Conservation (phyloP, 1,139 yeast genomes). For the Geotrichum europaeum region DNA sequence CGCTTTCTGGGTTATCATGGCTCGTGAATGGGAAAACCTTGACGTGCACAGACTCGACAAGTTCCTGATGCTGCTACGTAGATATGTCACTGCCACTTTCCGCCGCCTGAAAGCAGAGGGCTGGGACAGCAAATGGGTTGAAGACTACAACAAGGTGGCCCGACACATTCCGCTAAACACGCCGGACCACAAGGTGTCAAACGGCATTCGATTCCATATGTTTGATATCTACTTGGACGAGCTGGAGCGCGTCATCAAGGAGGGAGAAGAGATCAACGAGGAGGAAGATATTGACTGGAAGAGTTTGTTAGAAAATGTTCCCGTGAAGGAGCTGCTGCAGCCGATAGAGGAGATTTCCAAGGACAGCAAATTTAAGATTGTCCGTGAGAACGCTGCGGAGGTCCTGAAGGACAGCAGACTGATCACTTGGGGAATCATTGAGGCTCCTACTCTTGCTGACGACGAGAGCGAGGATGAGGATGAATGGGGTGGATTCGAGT, state of each 20-base stretch:
- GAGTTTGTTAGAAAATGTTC: slow-evolving; percentile 42
- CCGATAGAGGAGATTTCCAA: slow-evolving; percentile 54
- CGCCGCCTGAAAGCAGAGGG: slow-evolving; percentile 46
- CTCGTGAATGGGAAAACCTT: slow-evolving; percentile 75
- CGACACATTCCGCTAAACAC: slow-evolving; percentile 33
- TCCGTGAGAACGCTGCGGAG: slow-evolving; percentile 64
- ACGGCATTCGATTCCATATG: slow-evolving; percentile 78
- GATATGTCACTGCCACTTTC: slow-evolving; percentile 63
- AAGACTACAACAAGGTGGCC: slow-evolving; percentile 43
- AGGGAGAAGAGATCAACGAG: slow-evolving; percentile 26
- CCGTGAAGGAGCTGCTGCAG: slow-evolving; percentile 48
- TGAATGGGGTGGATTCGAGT: slow-evolving; percentile 51
- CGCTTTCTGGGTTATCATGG: slow-evolving; percentile 79
- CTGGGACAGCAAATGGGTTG: slow-evolving; percentile 53
- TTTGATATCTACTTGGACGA: slow-evolving; percentile 84
- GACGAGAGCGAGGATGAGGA: slow-evolving; percentile 36
- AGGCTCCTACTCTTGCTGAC: slow-evolving; percentile 30
- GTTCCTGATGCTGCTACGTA: slow-evolving; percentile 71
- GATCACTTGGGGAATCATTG: slow-evolving; percentile 57
- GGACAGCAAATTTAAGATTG: slow-evolving; percentile 51
- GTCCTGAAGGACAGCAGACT: slow-evolving; percentile 61
- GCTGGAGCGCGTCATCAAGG: slow-evolving; percentile 59
- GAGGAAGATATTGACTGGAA: slow-evolving; percentile 23
- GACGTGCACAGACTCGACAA: slow-evolving; percentile 81
- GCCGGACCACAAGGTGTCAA: slow-evolving; percentile 47